Conservation (phyloP, 176 grass and related monocot species). For the Thalia dealbata region DNA sequence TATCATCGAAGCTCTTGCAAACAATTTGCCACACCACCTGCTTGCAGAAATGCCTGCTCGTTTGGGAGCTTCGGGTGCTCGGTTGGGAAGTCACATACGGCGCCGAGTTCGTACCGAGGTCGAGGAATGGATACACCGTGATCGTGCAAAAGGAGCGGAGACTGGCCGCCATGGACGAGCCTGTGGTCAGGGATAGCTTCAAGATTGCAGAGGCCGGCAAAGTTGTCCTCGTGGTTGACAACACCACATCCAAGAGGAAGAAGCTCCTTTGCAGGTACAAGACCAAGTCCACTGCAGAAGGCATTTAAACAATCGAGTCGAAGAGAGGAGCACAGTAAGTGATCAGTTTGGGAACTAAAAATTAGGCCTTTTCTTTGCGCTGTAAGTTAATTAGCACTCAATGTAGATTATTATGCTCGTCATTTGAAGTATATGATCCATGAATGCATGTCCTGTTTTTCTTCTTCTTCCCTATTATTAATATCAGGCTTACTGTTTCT, state of each 20-base stretch:
- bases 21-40: no score
- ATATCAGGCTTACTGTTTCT: no score
- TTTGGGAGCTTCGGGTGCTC: slow-evolving; percentile 69
- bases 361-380: not conserved
- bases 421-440: no score
- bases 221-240: slow-evolving; percentile 54
- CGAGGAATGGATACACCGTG: slow-evolving; percentile 68
- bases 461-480: no score
- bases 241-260: slow-evolving; percentile 81
- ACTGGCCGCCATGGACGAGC: slow-evolving; percentile 55
- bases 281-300: slow-evolving; percentile 48
- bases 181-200: slow-evolving; percentile 64
- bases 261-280: slow-evolving; percentile 91
- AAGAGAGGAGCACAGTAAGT: not conserved
- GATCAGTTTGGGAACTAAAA: not conserved
- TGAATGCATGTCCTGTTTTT: no score
- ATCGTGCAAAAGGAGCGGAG: slow-evolving; percentile 86
- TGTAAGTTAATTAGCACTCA: no score
- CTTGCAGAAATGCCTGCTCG: slow-evolving; percentile 47
- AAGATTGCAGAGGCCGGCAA: slow-evolving; percentile 55
- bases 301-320: not conserved
- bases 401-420: no score
- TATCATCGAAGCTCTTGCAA: no score
- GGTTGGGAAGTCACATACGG: slow-evolving; percentile 77
- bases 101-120: slow-evolving; percentile 51